These are phyloP conservation scores for Pugionium dolabratum DNA, from an alignment of 345 rosid species.

Conservation along the genomic window DNA sequence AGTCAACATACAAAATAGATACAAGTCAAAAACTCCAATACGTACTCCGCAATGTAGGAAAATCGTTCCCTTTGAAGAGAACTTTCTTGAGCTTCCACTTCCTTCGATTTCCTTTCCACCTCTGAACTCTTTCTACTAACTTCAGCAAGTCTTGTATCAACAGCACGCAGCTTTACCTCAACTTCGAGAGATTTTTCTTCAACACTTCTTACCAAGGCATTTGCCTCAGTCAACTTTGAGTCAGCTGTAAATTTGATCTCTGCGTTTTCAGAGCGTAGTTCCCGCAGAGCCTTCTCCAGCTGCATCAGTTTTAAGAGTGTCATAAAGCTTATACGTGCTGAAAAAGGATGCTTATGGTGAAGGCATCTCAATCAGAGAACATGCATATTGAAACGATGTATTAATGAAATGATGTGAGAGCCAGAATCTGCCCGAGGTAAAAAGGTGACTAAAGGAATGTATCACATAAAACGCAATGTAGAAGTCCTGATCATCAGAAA, in stretches of 20 bases:
- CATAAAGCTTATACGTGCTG: neutral
- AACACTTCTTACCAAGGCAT: conserved; percentile 70
- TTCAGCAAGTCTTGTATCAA: conserved; percentile 92
- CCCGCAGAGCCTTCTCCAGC: conserved; percentile 84
- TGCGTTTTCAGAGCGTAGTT: conserved; percentile 84
- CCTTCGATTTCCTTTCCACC: conserved; percentile 70
- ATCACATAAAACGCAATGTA: neutral
- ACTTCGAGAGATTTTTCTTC: conserved; percentile 87
- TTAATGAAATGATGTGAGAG: neutral
- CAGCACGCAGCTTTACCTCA: conserved; percentile 73
- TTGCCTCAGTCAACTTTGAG: conserved; percentile 82
- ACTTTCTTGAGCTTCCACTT: conserved; percentile 73
- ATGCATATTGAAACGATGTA: neutral
- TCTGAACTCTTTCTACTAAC: conserved; percentile 83
- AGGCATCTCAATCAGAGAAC: neutral
- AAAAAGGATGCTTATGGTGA: neutral
- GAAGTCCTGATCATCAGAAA: neutral
- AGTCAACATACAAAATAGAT: neutral
- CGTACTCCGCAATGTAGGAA: conserved; percentile 81
- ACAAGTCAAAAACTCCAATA: conserved; percentile 13
- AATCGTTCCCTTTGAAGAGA: conserved; percentile 67
- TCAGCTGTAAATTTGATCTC: conserved; percentile 91
- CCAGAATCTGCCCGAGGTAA: neutral
- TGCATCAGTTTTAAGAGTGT: conserved; percentile 41
- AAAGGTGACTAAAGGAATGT: neutral